Evolutionary conservation across 495 filamentous ascomycete genomes (phyloP).

Genomic region (Cudoniella acicularis): DNA sequence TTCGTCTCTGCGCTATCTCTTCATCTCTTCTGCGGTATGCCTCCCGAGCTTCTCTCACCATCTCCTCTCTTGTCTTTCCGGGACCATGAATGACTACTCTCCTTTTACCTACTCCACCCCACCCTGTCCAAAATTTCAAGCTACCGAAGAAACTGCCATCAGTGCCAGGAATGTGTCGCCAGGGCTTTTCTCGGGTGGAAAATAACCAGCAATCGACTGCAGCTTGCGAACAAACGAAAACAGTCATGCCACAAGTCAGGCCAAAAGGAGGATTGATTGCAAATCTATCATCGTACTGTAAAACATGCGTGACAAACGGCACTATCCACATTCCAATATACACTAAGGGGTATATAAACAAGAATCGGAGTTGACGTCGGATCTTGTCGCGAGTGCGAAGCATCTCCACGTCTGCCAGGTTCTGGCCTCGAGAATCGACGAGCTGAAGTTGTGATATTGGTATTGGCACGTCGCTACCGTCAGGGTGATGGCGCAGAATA

Average conservation of each 20-base stretch:
- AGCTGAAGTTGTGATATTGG: constrained; percentile 17
- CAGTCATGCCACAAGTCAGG: constrained; percentile 50
- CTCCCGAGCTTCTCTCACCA: constrained; percentile 38
- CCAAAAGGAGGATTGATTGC: constrained; percentile 46
- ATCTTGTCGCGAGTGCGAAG: constrained; percentile 48
- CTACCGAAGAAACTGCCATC: constrained; percentile 40
- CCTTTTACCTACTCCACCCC: constrained; percentile 27
- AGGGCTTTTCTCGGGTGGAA: constrained; percentile 61
- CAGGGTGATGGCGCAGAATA: constrained; percentile 9
- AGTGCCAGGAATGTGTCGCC: constrained; percentile 52
- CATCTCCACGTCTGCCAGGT: constrained; percentile 26
- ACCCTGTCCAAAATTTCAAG: constrained; percentile 39
- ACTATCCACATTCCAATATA: constrained; percentile 71
- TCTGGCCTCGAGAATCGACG: constrained; percentile 23
- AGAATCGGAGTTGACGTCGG: constrained; percentile 59
- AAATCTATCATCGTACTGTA: constrained; percentile 54
- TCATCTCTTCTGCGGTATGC: constrained; percentile 39
- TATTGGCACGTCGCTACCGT: neutral
- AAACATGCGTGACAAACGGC: constrained; percentile 61
- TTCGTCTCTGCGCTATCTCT: constrained; percentile 31
- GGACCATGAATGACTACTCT: constrained; percentile 16
- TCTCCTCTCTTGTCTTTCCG: constrained; percentile 37
- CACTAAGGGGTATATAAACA: constrained; percentile 68
- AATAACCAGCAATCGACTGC: constrained; percentile 66
- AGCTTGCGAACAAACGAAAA: constrained; percentile 53